Conservation (phyloP, 1,284 basidiomycete genomes). For the Cystobasidium sp. region DNA sequence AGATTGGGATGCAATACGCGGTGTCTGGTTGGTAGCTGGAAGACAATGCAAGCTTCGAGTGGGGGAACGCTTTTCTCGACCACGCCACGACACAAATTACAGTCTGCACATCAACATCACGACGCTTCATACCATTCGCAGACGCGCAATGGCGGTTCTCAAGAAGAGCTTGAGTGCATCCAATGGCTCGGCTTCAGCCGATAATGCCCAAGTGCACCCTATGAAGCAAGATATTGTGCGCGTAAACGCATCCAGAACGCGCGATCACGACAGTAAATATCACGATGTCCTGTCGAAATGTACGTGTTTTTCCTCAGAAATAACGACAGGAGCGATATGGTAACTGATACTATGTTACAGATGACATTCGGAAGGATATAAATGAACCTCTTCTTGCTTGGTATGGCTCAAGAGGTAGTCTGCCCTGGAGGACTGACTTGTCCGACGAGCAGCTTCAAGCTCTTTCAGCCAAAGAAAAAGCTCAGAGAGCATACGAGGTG, state of each 20-base stretch:
- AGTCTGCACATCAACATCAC: neutral
- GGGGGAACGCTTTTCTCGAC: neutral
- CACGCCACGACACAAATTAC: no score
- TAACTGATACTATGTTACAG: constrained; percentile 10
- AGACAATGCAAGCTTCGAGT: neutral
- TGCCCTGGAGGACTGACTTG: constrained; percentile 44
- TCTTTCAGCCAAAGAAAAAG: constrained; percentile 30
- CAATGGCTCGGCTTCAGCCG: neutral
- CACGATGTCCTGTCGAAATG: constrained; percentile 31
- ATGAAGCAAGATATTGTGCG: constrained; percentile 18
- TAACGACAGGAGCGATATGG: neutral
- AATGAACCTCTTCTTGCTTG: constrained; percentile 37
- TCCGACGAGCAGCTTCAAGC: constrained; percentile 36
- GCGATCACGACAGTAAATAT: constrained; percentile 33
- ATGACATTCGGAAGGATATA: constrained; percentile 29
- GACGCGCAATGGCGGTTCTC: neutral
- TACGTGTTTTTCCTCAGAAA: neutral
- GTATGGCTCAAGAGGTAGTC: constrained; percentile 34
- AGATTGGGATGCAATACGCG: neutral
- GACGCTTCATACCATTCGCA: neutral
- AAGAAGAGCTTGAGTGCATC: constrained; percentile 16
- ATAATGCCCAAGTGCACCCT: constrained; percentile 6
- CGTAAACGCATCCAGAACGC: constrained; percentile 33
- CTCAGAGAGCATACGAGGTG: constrained; percentile 44
- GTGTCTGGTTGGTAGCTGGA: neutral